phyloP scores from a whole-genome alignment of 139 green algal species.

The Volvox africanus region DNA sequence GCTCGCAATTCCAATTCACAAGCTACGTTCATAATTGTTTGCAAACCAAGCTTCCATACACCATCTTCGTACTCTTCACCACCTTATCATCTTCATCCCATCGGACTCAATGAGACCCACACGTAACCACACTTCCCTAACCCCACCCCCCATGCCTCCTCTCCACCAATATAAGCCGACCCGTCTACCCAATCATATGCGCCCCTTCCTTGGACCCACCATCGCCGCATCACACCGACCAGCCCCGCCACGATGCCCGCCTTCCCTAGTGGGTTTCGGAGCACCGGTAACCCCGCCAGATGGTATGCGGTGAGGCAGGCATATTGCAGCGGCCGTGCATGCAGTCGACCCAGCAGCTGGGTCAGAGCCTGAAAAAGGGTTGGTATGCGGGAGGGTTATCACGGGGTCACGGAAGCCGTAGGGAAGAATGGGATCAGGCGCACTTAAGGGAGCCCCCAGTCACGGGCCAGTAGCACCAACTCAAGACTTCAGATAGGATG shows the following conservation, averaged over 20 bases:
- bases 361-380: constrained; percentile 23
- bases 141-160: background rate
- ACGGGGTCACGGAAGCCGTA: background rate
- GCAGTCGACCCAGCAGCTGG: constrained; percentile 30
- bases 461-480: too few species aligned
- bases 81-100: too few species aligned
- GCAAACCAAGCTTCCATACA: too few species aligned
- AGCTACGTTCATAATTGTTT: too few species aligned
- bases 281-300: constrained; percentile 45
- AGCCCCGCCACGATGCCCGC: constrained; percentile 48
- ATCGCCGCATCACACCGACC: constrained; percentile 46
- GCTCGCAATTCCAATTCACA: too few species aligned
- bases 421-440: background rate
- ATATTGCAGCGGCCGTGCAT: constrained; percentile 30
- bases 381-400: background rate
- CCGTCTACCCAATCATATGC: background rate
- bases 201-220: background rate
- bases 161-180: too few species aligned
- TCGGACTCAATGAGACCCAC: too few species aligned
- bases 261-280: constrained; percentile 45
- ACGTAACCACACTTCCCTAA: too few species aligned
- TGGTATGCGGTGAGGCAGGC: constrained; percentile 39
- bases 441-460: too few species aligned
- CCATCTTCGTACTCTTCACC: too few species aligned
- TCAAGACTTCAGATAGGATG: too few species aligned